Evolutionary conservation across 2,329 filamentous ascomycete species (phyloP), one percentile per base, ranked within the genome.

Genomic region (Trichoderma sp.): DNA sequence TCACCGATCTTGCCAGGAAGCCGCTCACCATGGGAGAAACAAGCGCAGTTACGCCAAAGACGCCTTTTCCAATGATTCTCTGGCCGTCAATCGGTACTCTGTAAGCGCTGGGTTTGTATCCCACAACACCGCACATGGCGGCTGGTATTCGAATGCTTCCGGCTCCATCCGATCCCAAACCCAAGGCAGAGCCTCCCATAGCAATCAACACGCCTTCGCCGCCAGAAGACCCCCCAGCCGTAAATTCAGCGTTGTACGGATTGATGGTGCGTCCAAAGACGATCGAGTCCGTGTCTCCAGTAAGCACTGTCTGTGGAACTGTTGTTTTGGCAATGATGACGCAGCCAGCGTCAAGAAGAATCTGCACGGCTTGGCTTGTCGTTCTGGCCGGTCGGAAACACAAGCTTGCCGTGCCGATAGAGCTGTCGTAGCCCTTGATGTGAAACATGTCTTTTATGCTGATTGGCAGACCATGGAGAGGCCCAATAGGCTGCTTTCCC

Each of bases 251-350:
- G 7, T 53, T 35, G 5, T 63, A 3, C 2, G 47, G 60, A 40
- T 63, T 63, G 1, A 53, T 21, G 1, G 60, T 63, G 47, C 47
- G 19, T 1, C 47, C 60, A 13, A 53, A 53, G 16, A 63, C 60
- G 4, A 53, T 29, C 2, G 47, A 53, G 13, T 63, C 60, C 4
- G 47, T 63, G 47, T 63, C 60, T 1, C 31, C 60, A n/a, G 60
- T 53, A 21, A 63, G 35, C n/a, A 53, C 60, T 13, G 60, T 52
- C 47, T 63, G 60, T 1, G 60, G 60, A 53, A 63, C 60, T 11
- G 47, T 37, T 8, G 60, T 63, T 49, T 63, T 63, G n/a, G 14
- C 60, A 6, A 63, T 21, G n/a, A 63, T 53, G 14, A 63, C 47
- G 31, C 60, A 63, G 5, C 60, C 31, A 1, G 60, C 31, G 1